Percentiles rank a stretch among this genome's conserved stretches.
These are phyloP conservation scores for Clitoria ternatea DNA, from an alignment of 306 rosid species.

Conservation along the genomic window DNA sequence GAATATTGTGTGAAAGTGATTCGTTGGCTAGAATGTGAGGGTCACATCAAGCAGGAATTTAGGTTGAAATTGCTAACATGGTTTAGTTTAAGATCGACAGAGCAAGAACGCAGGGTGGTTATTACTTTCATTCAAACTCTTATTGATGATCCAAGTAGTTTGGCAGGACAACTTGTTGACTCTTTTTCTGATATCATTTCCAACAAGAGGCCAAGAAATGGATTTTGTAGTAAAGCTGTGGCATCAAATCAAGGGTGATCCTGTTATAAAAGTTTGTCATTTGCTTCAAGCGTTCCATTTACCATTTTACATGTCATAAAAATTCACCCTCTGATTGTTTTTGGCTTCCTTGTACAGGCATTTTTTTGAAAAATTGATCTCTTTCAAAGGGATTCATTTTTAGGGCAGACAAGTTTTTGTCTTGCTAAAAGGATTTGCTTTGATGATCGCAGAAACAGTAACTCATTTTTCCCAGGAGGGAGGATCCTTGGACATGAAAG, in stretches of 20 bases:
- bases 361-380: constrained; percentile 48
- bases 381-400: constrained; percentile 50
- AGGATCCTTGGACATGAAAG: constrained; percentile 35
- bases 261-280: constrained; percentile 27
- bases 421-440: constrained; percentile 43
- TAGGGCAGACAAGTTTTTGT: constrained; percentile 44
- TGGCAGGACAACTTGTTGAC: constrained; percentile 97
- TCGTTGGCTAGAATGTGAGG: constrained; percentile 97
- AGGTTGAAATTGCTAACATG: constrained; percentile 94
- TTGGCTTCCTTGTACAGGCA: constrained; percentile 72
- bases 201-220: constrained; percentile 77
- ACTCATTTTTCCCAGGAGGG: constrained; percentile 46
- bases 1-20: constrained; percentile 96
- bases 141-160: constrained; percentile 88
- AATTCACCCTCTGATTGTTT: constrained; percentile 52
- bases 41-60: constrained; percentile 81
- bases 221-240: constrained; percentile 58
- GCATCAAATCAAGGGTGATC: constrained; percentile 43
- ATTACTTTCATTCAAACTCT: constrained; percentile 93
- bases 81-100: constrained; percentile 97
- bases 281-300: constrained; percentile 33
- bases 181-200: constrained; percentile 86
- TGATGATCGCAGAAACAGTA: constrained; percentile 46
- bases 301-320: constrained; percentile 16
- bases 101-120: constrained; percentile 95